Base-by-base conservation (phyloP, 352 stramenopile species). In the Pythium dissotocum region DNA sequence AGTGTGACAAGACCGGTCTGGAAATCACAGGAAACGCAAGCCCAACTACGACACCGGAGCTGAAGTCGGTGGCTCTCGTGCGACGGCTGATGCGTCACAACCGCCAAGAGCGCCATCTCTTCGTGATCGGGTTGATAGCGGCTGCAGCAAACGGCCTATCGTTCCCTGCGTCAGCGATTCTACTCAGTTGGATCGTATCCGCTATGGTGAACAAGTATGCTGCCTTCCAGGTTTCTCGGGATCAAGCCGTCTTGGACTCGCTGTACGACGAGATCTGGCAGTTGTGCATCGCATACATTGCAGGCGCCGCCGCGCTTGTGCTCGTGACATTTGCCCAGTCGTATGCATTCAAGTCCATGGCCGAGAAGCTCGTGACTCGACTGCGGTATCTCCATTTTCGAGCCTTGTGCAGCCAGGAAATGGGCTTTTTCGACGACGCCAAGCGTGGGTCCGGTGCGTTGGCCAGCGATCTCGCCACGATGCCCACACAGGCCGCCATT, bases 381-480 rank as follows among this genome's bases (percentile, higher is more conserved):
- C 61, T 89, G 12, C 76, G 81, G 5, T 72, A 78, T 42, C 67
- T 77, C 16, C 78, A 87, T 12, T 87, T 89, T 42, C 32, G 66
- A 12, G 76, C 73, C 0, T 28, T 87, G 2, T 78, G 75, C 24
- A 67, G 62, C 0, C 80, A 83, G 26, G 75, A 82, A 7, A 66
- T 93, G 7, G 83, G 70, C 0, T 97, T 87, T 61, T 96, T 95
- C 61, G 88, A 97, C 60, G 70, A 82, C 13, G 70, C 83, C 53
- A 63, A 79, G 6, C 89, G 93, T 61, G 79, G 78, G 4, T 82
- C 81, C 1, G 88, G 89, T 33, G 75, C 78, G 0, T 67, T 83
- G n/a, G 76, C 74, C 1, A 79, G 76, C 6, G 78, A 88, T 32
- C 67, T 93, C 13, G 77, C 80, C 4, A 87, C 76, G 14, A 74